Percentiles rank a stretch among this genome's conserved stretches.
Conservation (phyloP, 495 filamentous ascomycete species). For the Talaromyces adpressus region DNA sequence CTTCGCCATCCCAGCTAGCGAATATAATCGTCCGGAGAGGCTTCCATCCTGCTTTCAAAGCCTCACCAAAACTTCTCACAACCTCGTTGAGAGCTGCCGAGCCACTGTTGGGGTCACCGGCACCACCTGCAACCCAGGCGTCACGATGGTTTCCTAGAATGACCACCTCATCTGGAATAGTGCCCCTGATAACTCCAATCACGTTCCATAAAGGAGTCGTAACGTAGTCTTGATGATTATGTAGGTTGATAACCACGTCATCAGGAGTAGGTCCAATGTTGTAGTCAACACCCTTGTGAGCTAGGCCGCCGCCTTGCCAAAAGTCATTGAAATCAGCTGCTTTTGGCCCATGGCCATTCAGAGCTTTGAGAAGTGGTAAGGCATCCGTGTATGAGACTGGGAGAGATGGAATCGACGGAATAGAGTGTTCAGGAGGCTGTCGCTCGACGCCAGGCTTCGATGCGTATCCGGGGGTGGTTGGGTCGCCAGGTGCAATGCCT, state of each 20-base stretch:
- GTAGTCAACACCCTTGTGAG: slow-evolving; percentile 80
- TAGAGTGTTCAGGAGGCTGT: slow-evolving; percentile 55
- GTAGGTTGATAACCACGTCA: slow-evolving; percentile 66
- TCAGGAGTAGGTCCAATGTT: slow-evolving; percentile 85
- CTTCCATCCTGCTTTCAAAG: slow-evolving; percentile 72
- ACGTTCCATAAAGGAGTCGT: slow-evolving; percentile 92
- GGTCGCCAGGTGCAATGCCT: slow-evolving; percentile 58
- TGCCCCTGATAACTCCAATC: slow-evolving; percentile 91
- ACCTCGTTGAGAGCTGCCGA: slow-evolving; percentile 88
- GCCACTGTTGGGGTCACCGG: slow-evolving; percentile 78
- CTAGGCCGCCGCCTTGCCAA: slow-evolving; percentile 68
- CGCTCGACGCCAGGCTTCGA: slow-evolving; percentile 87
- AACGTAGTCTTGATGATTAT: slow-evolving; percentile 84
- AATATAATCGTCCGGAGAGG: slow-evolving; percentile 77
- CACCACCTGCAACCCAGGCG: slow-evolving; percentile 87
- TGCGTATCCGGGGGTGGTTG: slow-evolving; percentile 89
- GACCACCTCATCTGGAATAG: slow-evolving; percentile 76
- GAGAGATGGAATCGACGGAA: slow-evolving; percentile 83
- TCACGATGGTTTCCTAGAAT: slow-evolving; percentile 95
- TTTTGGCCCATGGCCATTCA: slow-evolving; percentile 82
- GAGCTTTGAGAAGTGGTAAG: slow-evolving; percentile 73
- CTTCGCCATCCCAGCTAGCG: slow-evolving; percentile 72
- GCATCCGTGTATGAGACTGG: slow-evolving; percentile 88
- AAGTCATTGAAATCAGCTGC: slow-evolving; percentile 68
- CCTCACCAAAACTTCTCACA: slow-evolving; percentile 69